Conservation (phyloP, 495 filamentous ascomycete species). For the Xylaria acuta region DNA sequence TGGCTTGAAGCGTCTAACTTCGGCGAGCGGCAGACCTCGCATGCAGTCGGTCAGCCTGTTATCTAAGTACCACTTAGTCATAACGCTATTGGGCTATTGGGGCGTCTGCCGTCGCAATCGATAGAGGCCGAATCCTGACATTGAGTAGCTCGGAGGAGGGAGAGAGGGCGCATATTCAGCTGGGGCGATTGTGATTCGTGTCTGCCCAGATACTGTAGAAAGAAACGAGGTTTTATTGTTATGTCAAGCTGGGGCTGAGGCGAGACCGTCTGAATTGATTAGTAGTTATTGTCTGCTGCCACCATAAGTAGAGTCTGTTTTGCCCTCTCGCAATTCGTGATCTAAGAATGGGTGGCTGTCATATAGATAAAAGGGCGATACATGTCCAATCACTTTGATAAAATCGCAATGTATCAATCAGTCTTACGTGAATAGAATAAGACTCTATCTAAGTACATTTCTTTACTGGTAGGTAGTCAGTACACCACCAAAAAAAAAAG, state of each 20-base stretch:
- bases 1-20: conserved; percentile 1
- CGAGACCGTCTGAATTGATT: neutral
- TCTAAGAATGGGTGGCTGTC: neutral
- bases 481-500: too few relatives aligned
- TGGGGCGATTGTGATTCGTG: neutral
- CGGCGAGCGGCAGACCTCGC: conserved; percentile 2
- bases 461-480: too few relatives aligned
- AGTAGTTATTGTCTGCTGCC: neutral
- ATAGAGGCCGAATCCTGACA: neutral
- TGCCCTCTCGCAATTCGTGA: neutral
- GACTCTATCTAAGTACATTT: too few relatives aligned
- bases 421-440: neutral
- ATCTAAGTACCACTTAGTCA: neutral
- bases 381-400: neutral
- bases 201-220: neutral
- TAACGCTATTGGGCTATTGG: neutral
- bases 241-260: neutral
- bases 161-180: too few relatives aligned
- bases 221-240: neutral
- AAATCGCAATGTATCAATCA: neutral
- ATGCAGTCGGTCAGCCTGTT: conserved; percentile 1
- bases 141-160: neutral
- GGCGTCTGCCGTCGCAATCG: neutral
- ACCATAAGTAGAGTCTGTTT: neutral
- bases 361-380: neutral